These are phyloP conservation scores for Boletus fagicola DNA, from an alignment of 768 basidiomycete species.

Conservation along the genomic window DNA sequence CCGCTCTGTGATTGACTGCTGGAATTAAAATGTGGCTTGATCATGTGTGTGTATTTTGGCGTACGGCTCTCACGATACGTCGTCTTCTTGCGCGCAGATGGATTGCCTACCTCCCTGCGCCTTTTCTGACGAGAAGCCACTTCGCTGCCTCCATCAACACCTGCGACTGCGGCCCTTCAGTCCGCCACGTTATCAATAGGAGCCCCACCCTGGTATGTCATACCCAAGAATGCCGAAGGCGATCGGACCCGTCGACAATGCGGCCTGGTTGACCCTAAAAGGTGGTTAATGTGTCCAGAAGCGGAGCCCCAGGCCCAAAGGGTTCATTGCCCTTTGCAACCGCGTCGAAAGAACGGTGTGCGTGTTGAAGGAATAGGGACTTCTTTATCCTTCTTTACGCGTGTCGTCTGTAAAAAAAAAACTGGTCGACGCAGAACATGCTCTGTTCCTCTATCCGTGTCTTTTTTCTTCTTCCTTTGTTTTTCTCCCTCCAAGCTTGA, in stretches of 20 bases:
- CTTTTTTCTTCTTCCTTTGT: background rate
- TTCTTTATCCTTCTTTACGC: background rate
- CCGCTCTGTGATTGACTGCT: background rate
- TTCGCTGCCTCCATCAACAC: background rate
- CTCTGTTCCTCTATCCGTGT: background rate
- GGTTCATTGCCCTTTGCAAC: background rate
- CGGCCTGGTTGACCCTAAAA: too few relatives aligned
- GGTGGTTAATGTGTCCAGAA: background rate
- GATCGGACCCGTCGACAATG: background rate
- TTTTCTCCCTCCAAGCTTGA: background rate
- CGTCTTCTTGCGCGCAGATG: background rate
- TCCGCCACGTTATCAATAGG: background rate
- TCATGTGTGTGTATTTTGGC: background rate
- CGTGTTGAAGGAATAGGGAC: too few relatives aligned
- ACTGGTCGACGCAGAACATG: background rate
- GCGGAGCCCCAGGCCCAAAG: background rate
- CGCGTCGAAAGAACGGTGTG: background rate
- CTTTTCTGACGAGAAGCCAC: background rate
- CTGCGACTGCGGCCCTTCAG: background rate
- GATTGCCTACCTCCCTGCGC: background rate
- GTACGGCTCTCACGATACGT: background rate
- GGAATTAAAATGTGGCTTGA: slow-evolving; percentile 3
- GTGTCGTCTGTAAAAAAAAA: background rate
- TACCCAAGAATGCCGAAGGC: background rate
- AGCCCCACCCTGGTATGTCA: background rate